Conservation (phyloP, 495 filamentous ascomycete genomes). For the Talaromyces nanjingensis region DNA sequence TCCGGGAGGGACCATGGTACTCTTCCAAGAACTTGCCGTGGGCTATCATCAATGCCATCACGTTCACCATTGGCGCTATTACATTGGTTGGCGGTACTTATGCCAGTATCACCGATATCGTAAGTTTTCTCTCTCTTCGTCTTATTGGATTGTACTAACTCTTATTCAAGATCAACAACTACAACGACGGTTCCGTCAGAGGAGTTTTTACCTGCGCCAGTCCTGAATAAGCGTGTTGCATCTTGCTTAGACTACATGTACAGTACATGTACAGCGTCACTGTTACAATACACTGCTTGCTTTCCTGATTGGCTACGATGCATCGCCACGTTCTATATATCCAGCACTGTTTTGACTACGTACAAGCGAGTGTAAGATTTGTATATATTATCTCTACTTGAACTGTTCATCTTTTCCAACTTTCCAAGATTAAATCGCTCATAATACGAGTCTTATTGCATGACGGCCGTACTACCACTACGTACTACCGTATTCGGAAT, state of each 20-base stretch:
- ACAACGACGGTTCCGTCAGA: slow-evolving; percentile 32
- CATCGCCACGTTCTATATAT: background rate
- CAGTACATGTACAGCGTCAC: background rate
- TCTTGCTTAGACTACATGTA: background rate
- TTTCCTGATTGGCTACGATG: background rate
- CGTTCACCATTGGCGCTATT: slow-evolving; percentile 29
- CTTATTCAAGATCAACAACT: slow-evolving; percentile 33
- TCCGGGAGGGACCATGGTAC: slow-evolving; percentile 34
- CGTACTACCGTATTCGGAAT: too few relatives aligned
- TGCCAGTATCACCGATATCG: slow-evolving; percentile 47
- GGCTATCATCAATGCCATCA: slow-evolving; percentile 9
- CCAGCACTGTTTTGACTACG: background rate
- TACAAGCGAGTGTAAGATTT: background rate
- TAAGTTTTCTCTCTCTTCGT: slow-evolving; percentile 28
- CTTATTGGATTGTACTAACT: slow-evolving; percentile 11
- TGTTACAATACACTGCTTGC: background rate
- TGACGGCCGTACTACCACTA: too few relatives aligned
- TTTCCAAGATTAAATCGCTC: background rate
- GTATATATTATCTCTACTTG: background rate
- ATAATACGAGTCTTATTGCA: background rate
- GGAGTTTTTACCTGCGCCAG: slow-evolving; percentile 41
- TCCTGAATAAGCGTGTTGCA: slow-evolving; percentile 11
- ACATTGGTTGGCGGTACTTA: slow-evolving; percentile 53
- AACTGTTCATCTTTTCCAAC: too few relatives aligned
- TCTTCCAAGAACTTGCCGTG: slow-evolving; percentile 21